Evolutionary conservation across 371 early-diverging fungal genomes (phyloP).

Genomic region (Gilbertella persicaria): DNA sequence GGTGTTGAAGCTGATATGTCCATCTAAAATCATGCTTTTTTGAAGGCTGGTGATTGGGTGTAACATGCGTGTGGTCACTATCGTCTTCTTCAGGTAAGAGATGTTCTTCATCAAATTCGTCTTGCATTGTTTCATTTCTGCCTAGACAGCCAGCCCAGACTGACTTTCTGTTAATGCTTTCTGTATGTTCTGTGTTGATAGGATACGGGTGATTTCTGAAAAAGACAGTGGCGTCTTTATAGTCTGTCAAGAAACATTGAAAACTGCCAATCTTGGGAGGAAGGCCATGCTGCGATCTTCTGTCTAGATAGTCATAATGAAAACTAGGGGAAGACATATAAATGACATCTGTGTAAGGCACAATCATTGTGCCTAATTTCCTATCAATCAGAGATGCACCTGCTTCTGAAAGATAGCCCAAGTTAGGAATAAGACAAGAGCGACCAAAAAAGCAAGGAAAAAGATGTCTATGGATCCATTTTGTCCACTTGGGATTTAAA

Average conservation of each 20-base stretch:
- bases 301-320: conserved; percentile 69
- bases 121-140: background rate
- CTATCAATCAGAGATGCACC: conserved; percentile 81
- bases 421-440: conserved; percentile 84
- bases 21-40: conserved; percentile 49
- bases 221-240: conserved; percentile 81
- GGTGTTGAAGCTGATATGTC: conserved; percentile 62
- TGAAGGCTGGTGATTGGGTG: background rate
- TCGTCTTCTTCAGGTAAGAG: conserved; percentile 16
- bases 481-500: conserved; percentile 92
- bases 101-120: conserved; percentile 21
- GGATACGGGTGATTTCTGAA: conserved; percentile 68
- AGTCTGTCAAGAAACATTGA: conserved; percentile 83
- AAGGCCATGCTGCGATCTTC: conserved; percentile 38
- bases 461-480: conserved; percentile 88
- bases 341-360: conserved; percentile 84
- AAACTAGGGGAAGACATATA: conserved; percentile 76
- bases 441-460: conserved; percentile 92
- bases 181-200: conserved; percentile 14
- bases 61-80: conserved; percentile 20
- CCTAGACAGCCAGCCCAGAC: conserved; percentile 45
- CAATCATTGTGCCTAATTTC: conserved; percentile 74
- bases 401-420: conserved; percentile 89
- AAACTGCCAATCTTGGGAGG: conserved; percentile 87
- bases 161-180: conserved; percentile 13